These are phyloP conservation scores for Avena eriantha DNA, from an alignment of 176 grass and related monocot genomes.

Conservation along the genomic window DNA sequence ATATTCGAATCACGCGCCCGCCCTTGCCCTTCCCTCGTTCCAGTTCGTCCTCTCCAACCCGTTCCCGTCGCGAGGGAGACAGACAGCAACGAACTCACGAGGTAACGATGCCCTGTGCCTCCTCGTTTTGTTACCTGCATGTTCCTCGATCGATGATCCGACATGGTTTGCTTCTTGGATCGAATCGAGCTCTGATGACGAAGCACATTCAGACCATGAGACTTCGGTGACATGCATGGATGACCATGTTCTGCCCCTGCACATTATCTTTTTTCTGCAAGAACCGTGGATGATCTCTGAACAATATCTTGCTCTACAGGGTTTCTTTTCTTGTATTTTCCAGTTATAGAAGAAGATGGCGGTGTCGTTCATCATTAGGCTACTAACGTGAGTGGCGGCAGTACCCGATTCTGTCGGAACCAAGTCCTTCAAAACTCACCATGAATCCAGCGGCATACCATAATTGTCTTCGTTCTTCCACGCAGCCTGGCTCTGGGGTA, in stretches of 20 bases:
- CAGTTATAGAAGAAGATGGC: conserved; percentile 64
- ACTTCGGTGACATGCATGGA: background rate
- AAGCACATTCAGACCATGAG: too few relatives aligned
- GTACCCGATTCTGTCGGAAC: background rate
- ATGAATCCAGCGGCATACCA: background rate
- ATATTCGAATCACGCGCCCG: too few relatives aligned
- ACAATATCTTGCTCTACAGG: background rate
- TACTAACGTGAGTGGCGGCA: conserved; percentile 60
- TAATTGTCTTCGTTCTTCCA: background rate
- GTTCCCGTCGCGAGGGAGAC: background rate
- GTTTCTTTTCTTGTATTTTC: background rate
- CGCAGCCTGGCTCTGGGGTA: conserved; percentile 64
- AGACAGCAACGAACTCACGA: background rate
- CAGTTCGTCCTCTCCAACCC: background rate
- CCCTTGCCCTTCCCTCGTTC: background rate
- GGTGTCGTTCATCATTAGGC: conserved; percentile 59
- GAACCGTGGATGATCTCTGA: background rate
- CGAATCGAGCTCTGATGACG: background rate
- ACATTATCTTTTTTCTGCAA: background rate
- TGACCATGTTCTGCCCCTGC: background rate
- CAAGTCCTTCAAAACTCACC: background rate
- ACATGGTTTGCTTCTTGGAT: background rate
- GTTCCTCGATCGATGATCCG: background rate
- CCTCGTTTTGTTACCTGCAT: too few relatives aligned
- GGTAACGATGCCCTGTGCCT: background rate